Evolutionary conservation across 2,329 filamentous ascomycete genomes (phyloP), one percentile per base, ranked within the genome.

Genomic region (Diaporthe batatas): DNA sequence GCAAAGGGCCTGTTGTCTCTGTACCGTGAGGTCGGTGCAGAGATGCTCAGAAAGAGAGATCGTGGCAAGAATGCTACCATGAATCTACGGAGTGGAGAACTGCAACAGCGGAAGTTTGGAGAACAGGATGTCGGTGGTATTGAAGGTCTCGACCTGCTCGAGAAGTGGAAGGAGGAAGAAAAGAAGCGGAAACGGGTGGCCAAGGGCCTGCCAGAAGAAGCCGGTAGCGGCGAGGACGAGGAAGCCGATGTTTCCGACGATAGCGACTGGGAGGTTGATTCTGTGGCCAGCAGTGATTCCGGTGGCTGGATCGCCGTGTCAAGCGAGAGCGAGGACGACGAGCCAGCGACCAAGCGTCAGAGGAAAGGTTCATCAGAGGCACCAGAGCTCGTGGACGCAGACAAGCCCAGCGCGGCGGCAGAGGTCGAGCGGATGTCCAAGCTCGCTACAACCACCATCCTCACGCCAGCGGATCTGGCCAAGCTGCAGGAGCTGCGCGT

Each of bases 401-500:
- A 84, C 11, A 83, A 87, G 73, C 83, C 86, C 58, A 83, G 86
- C 53, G 76, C 79, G 6, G 84, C 84, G n/a, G 83, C 82, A 16
- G 84, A 87, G 73, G 77, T 85, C 8, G 80, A 85, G 71, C 84
- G 86, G 75, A 88, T 91, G 76, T 91, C 92, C 16, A 94, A 91
- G 78, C 90, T 98, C 55, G 95, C 95, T n/a, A 98, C 94, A 0
- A 97, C 94, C 2, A 93, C 94, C 64, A 97, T 99, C 76, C 91
- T 99, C 75, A 99, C 96, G 0, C 96, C 96, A 0, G 96, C 96
- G 16, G 96, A 99, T 82, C 89, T 98, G n/a, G 92, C 94, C 77
- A 98, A 98, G 82, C 91, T 99, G 25, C 91, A 94, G 75, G 96
- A 98, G 83, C 91, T 99, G 32, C 93, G 94, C 59, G 87, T 93